Percentiles rank a stretch among this genome's conserved stretches.
Evolutionary conservation across 2,329 filamentous ascomycete genomes (phyloP).

Genomic region (Rutstroemia sp.): DNA sequence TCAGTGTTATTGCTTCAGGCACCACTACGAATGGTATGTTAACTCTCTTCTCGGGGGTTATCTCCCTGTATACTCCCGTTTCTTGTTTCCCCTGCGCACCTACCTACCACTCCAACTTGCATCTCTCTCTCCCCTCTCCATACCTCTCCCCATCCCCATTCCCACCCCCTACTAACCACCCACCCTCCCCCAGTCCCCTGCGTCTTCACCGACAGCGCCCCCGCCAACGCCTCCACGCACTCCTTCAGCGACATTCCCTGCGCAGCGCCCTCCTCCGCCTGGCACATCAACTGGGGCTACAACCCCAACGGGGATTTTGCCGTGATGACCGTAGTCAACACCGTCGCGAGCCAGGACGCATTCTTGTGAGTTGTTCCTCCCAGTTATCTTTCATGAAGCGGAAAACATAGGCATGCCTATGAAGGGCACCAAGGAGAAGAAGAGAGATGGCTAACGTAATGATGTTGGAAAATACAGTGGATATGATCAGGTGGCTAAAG

Average conservation of each 20-base stretch:
- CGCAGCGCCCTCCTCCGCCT: neutral
- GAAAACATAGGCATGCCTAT: neutral
- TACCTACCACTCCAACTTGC: neutral
- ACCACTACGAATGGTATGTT: neutral
- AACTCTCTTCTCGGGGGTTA: neutral
- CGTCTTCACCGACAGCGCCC: neutral
- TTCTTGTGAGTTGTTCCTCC: slow-evolving; percentile 8
- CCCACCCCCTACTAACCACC: neutral
- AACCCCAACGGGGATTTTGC: slow-evolving; percentile 9
- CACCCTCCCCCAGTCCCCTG: neutral
- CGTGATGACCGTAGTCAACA: slow-evolving; percentile 13
- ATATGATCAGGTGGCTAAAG: slow-evolving; percentile 7
- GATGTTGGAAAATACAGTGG: slow-evolving; percentile 1
- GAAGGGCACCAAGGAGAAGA: neutral
- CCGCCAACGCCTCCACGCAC: neutral
- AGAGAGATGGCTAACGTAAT: neutral
- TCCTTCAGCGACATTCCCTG: neutral
- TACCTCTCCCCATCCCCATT: neutral
- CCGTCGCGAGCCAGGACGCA: neutral
- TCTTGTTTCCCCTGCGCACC: neutral
- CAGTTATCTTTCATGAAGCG: neutral
- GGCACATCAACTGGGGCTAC: slow-evolving; percentile 14
- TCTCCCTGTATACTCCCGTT: neutral
- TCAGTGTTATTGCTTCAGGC: neutral
- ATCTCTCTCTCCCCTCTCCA: neutral